Conservation (phyloP, 768 basidiomycete species). For the Leccinum disarticulatum region DNA sequence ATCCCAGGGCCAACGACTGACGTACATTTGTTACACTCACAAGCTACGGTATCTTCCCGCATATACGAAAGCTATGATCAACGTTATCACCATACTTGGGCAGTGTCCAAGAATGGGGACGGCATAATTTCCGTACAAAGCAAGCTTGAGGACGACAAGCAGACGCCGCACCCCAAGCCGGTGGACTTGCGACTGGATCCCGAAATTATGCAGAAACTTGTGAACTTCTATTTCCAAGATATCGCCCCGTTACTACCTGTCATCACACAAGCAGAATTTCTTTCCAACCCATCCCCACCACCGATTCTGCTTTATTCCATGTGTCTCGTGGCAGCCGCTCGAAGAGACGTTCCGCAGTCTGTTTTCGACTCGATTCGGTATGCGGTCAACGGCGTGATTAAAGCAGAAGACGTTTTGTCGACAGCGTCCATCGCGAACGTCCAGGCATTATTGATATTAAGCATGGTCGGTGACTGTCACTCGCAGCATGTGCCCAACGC, state of each 20-base stretch:
- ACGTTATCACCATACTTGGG: constrained; percentile 86
- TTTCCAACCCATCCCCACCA: constrained; percentile 68
- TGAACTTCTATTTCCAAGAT: constrained; percentile 92
- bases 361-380: constrained; percentile 91
- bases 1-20: constrained; percentile 81
- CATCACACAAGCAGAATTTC: constrained; percentile 85
- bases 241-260: constrained; percentile 88
- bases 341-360: constrained; percentile 76
- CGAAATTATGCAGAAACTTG: constrained; percentile 73
- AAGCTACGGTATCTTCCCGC: constrained; percentile 79
- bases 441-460: constrained; percentile 81
- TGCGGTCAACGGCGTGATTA: constrained; percentile 83
- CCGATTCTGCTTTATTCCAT: constrained; percentile 90
- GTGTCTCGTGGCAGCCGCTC: constrained; percentile 87
- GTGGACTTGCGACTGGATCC: constrained; percentile 74
- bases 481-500: constrained; percentile 86
- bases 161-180: constrained; percentile 55
- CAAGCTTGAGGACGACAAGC: constrained; percentile 55
- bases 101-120: constrained; percentile 79
- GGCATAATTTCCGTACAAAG: constrained; percentile 84
- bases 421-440: constrained; percentile 85
- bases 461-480: constrained; percentile 89
- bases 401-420: constrained; percentile 87
- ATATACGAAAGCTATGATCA: constrained; percentile 86
- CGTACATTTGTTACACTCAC: constrained; percentile 86